Evolutionary conservation across 2,329 filamentous ascomycete species (phyloP), one percentile per base, ranked within the genome.

Genomic region (Cordyceps pruinosa): DNA sequence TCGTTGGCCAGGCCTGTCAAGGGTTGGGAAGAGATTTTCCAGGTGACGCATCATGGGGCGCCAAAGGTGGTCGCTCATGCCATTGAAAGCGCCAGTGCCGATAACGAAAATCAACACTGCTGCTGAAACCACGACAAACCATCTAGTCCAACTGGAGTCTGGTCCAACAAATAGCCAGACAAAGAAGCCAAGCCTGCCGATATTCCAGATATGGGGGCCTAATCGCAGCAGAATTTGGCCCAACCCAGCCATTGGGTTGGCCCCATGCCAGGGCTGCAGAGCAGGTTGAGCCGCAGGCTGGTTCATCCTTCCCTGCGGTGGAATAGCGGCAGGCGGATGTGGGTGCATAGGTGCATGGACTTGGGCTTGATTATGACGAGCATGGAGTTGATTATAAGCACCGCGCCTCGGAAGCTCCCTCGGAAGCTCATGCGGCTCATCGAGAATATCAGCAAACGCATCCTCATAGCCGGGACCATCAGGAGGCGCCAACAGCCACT

Each of bases 131-230:
- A 86, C 76, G 21, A 78, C 77, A 8, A 82, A 63, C 78, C 79
- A 85, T 48, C 83, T 77, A 9, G 76, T 77, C 82, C 82, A 86
- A 63, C 77, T 84, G 2, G 77, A 74, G 45, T 77, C 75, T 0
- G 80, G 77, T 10, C 77, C 77, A 1, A 83, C 85, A 60, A 87
- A 86, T 69, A 84, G 83, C 81, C 82, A 87, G 13, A 86, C 77
- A 65, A 87, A 85, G 6, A 82, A 69, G 12, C 75, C 72, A 9
- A 87, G 69, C 8, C 84, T 77, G 35, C 83, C 70, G 1, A 85
- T 62, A 52, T 86, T 73, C 84, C 83, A 87, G 28, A 87, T 66
- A 53, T 85, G 78, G n/a, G 82, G 54, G 4, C 28, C 37, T 8
- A 57, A n/a, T 17, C 54, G 46, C 21, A 57, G 19, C 13, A 50